These are phyloP conservation scores for Rutstroemia sp. DNA, from an alignment of 2,329 filamentous ascomycete genomes.

Conservation along the genomic window DNA sequence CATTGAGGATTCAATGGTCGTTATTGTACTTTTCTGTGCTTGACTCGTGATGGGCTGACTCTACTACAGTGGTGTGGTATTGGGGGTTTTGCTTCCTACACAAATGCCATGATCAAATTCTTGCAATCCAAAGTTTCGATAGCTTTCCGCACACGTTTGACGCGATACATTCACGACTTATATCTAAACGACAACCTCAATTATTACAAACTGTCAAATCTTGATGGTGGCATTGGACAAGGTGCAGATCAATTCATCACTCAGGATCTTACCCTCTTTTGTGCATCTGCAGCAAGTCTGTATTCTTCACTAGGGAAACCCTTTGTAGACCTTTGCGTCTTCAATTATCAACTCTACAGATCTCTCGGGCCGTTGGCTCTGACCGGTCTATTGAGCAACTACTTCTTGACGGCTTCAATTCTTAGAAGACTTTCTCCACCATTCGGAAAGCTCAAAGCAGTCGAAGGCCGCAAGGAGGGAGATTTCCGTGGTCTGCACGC, in stretches of 20 bases:
- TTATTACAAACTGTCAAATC: slow-evolving; percentile 90
- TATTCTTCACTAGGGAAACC: slow-evolving; percentile 98
- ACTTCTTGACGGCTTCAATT: slow-evolving; percentile 88
- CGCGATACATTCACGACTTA: slow-evolving; percentile 92
- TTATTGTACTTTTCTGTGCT: neutral
- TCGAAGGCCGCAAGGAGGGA: slow-evolving; percentile 90
- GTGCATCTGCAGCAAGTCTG: slow-evolving; percentile 80
- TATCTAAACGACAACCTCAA: slow-evolving; percentile 93
- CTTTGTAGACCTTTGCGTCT: slow-evolving; percentile 92
- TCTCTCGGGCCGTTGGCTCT: slow-evolving; percentile 85
- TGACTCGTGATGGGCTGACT: neutral
- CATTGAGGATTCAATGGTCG: neutral
- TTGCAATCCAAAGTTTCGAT: slow-evolving; percentile 97
- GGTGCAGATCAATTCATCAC: slow-evolving; percentile 96
- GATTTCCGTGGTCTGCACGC: slow-evolving; percentile 91
- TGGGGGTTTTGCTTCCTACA: slow-evolving; percentile 89
- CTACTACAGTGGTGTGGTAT: slow-evolving; percentile 72
- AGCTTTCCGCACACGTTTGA: slow-evolving; percentile 89
- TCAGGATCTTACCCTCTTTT: slow-evolving; percentile 92
- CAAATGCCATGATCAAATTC: slow-evolving; percentile 98
- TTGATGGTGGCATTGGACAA: slow-evolving; percentile 88
- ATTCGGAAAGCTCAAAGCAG: slow-evolving; percentile 93
- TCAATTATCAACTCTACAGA: slow-evolving; percentile 94
- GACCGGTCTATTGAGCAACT: slow-evolving; percentile 81
- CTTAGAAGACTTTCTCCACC: slow-evolving; percentile 84